Percentiles rank a stretch among this genome's conserved stretches.
Evolutionary conservation across 202 grass and related monocot genomes (phyloP).

Genomic region (Schoenoplectus tabernaemontani): DNA sequence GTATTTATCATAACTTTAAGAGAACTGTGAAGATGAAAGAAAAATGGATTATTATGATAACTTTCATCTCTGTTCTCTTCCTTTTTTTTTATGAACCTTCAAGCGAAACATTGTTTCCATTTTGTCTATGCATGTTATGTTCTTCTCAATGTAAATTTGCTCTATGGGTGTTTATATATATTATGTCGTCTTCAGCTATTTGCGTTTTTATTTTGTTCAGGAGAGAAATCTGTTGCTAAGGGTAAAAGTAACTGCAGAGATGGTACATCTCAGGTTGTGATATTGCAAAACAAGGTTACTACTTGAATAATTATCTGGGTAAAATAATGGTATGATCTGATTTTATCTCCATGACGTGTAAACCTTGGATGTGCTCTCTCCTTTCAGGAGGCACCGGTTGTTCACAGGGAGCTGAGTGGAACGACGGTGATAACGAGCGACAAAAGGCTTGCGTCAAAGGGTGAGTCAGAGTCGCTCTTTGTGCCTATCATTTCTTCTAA

Average conservation of each 20-base stretch:
- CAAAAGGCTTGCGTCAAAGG: not conserved
- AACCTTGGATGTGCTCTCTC: not conserved
- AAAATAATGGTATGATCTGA: not conserved
- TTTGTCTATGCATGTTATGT: too few relatives aligned
- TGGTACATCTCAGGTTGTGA: not conserved
- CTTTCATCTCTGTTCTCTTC: too few relatives aligned
- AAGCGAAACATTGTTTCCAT: too few relatives aligned
- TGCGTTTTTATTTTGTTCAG: not conserved
- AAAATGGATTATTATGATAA: too few relatives aligned
- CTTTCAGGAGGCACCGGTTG: not conserved
- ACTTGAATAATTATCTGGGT: not conserved
- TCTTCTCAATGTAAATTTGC: not conserved
- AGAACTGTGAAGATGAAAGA: too few relatives aligned
- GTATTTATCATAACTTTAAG: not conserved
- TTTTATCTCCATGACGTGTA: not conserved
- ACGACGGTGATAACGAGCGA: not conserved
- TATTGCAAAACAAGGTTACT: not conserved
- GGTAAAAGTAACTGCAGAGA: not conserved
- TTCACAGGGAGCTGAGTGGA: not conserved
- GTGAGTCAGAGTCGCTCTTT: not conserved
- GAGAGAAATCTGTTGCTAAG: not conserved
- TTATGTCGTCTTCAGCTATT: not conserved
- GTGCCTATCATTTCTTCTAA: not conserved
- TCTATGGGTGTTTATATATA: too few relatives aligned
- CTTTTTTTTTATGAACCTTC: too few relatives aligned